Evolutionary conservation across 768 basidiomycete genomes (phyloP), one percentile per base, ranked within the genome.

Genomic region (Albatrellus ellisii): DNA sequence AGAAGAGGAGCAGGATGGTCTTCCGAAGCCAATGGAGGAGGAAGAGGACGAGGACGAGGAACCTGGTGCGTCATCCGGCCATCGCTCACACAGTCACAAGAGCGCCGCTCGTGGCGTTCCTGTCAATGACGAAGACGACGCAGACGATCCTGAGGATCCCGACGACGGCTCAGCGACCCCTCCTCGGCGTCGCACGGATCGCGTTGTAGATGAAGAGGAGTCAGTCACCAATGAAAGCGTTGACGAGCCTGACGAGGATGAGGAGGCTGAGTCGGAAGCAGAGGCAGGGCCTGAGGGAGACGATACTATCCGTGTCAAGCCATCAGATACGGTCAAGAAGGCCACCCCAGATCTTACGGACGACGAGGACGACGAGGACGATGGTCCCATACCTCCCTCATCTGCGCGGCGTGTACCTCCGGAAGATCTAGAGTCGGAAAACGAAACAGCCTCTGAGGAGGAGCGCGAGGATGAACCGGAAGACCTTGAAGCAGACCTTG

Each of bases 291-390:
- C 33, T 36, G 66, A 58, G 34, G 63, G 65, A 29, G 65, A 67
- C 36, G 73, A 66, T 11, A 60, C 62, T 18, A 64, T 63, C 25
- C 52, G 48, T 29, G 47, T 35, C 53, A 54, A 36, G 41, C 52
- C 41, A 41, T 46, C 52, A 39, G 25, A 27, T 31, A 26, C 25
- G 14, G 27, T 47, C 6, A 48, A 50, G 28, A 53, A 56, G 35
- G 50, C 41, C 18, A 33, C 46, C 11, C 56, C 59, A 10, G 53
- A 55, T 21, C 55, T 57, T 27, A 53, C 55, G 28, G 61, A 61
- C 47, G 63, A 61, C 41, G 60, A 62, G 36, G 58, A 60, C 37
- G 59, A 56, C 34, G 59, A 61, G 29, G 57, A 46, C 11, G 54
- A 53, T 1, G 55, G 50, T 31, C 51, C 40, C 15, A 49, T 32